A percentile compares a stretch with the other conserved stretches of the same genome.
Evolutionary conservation across 257 asterid species (phyloP).

Genomic region (Plantago elongata): DNA sequence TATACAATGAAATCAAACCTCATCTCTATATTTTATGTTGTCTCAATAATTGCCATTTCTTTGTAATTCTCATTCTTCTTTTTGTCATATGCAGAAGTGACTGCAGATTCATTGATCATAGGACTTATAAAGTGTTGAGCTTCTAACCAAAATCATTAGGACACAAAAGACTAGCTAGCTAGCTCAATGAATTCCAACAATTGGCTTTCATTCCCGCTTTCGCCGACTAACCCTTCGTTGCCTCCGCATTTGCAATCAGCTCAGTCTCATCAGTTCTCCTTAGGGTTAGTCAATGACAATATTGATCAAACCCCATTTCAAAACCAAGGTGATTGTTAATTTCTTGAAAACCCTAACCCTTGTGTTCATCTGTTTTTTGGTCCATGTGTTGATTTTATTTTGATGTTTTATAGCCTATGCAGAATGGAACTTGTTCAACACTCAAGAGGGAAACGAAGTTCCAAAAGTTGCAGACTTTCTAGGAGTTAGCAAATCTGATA

Average conservation of each 20-base stretch:
- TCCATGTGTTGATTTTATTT: background rate
- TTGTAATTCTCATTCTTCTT: slow-evolving; percentile 19
- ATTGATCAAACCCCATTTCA: slow-evolving; percentile 52
- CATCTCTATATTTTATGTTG: slow-evolving; percentile 15
- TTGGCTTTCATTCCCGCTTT: slow-evolving; percentile 85
- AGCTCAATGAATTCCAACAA: slow-evolving; percentile 70
- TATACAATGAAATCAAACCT: background rate
- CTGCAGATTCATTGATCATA: background rate
- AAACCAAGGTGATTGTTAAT: slow-evolving; percentile 45
- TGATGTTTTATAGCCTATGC: slow-evolving; percentile 16
- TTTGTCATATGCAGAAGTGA: slow-evolving; percentile 38
- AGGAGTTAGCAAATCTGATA: slow-evolving; percentile 52
- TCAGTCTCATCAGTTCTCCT: slow-evolving; percentile 56
- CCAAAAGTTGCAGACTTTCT: slow-evolving; percentile 80
- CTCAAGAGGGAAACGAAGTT: slow-evolving; percentile 44
- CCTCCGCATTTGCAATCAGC: slow-evolving; percentile 45
- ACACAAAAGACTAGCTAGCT: background rate
- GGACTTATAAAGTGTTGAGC: background rate
- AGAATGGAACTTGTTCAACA: slow-evolving; percentile 62
- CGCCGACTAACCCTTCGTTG: slow-evolving; percentile 55
- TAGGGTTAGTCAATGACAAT: slow-evolving; percentile 62
- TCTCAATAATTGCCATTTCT: slow-evolving; percentile 20
- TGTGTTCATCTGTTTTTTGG: background rate
- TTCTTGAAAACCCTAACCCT: background rate
- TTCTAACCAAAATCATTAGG: slow-evolving; percentile 13